Base-by-base conservation (phyloP, 345 rosid species). In the Citrus maxima region DNA sequence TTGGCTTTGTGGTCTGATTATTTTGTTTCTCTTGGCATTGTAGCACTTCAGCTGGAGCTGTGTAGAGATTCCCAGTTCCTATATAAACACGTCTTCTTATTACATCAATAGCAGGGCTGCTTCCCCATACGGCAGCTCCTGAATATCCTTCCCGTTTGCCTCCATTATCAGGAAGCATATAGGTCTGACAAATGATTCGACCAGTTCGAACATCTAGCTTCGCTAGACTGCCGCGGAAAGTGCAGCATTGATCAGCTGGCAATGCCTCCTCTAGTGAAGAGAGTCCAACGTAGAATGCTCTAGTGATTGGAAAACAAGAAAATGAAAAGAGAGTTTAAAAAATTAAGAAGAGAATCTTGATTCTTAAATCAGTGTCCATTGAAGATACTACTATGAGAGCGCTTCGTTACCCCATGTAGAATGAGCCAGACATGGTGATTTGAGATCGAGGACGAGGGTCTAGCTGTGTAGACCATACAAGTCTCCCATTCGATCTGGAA, bases 91-190 rank as follows among this genome's bases (percentile, higher is more conserved):
- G 82, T 37, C 80, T 51, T 80, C 93, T 78, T 27, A 0, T 27
- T 3, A 21, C 38, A 46, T 85, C 88, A 14, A 86, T 89, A 25
- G 86, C 68, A 13, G 90, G 90, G 78, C 87, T 85, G 84, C 93
- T 89, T 54, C 88, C 88, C 87, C 88, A 84, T 30, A 84, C 56
- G 6, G 87, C 86, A 12, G 85, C 89, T 49, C 89, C 86, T 1
- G 90, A 42, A 69, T 88, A 86, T 3, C 89, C 86, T 19, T 85
- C 93, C 14, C 59, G 9, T 6, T 68, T 70, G 37, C 89, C 83
- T 30, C 80, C 82, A 56, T 86, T 85, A 27, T 89, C 88, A 0
- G 87, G 89, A 42, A 89, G 77, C 76, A 82, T 88, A 60, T 80
- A 85, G 64, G 88, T 78, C 55, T 60, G 70, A 84, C 90, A 85